Percentiles rank a stretch among this genome's conserved stretches.
These are phyloP conservation scores for Erodium trifolium DNA, from an alignment of 441 rosid genomes.

Conservation along the genomic window DNA sequence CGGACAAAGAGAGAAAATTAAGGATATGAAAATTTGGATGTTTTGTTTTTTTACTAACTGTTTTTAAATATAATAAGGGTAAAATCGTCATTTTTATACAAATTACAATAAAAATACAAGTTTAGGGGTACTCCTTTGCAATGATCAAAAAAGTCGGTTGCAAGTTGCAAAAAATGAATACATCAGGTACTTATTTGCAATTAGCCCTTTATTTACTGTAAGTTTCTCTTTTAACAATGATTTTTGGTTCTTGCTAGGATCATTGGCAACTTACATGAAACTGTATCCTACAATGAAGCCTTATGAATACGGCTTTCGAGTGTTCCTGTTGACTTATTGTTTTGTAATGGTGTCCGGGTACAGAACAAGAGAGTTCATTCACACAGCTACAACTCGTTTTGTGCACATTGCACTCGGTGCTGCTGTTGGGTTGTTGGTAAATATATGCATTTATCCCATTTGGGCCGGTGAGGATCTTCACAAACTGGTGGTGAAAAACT, in stretches of 20 bases:
- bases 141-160: too few species aligned
- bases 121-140: too few species aligned
- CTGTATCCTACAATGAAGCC: constrained; percentile 35
- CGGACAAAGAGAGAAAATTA: too few species aligned
- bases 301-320: constrained; percentile 37
- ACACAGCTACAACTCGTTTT: constrained; percentile 53
- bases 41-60: too few species aligned
- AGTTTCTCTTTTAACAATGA: constrained; percentile 9
- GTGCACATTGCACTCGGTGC: constrained; percentile 61
- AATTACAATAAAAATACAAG: too few species aligned
- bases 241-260: constrained; percentile 34
- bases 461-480: constrained; percentile 81
- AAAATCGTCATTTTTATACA: too few species aligned
- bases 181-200: too few species aligned
- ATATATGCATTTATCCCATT: constrained; percentile 58
- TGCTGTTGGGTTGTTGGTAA: constrained; percentile 45
- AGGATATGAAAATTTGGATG: too few species aligned
- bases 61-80: too few species aligned
- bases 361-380: constrained; percentile 48
- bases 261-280: constrained; percentile 43
- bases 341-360: constrained; percentile 54
- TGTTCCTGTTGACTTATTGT: constrained; percentile 58
- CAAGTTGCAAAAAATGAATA: too few species aligned
- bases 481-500: constrained; percentile 52
- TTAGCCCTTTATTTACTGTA: not conserved